Conservation (phyloP, 257 asterid species). For the Solanum chilense region DNA sequence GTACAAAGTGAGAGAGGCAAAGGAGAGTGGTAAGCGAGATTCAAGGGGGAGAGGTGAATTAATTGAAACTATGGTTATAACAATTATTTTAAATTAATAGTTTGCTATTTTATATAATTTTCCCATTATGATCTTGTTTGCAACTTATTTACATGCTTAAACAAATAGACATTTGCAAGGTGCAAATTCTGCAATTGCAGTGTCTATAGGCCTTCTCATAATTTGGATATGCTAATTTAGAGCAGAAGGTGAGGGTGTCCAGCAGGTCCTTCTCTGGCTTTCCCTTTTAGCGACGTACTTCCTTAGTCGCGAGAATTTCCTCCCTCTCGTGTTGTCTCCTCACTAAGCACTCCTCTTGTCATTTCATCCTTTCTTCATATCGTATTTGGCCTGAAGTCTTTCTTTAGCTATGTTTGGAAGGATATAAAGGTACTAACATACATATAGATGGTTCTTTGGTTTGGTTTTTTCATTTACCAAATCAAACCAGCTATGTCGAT, state of each 20-base stretch:
- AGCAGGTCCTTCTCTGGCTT: background rate
- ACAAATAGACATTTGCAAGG: background rate
- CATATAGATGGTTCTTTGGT: background rate
- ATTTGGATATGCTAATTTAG: background rate
- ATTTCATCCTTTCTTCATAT: background rate
- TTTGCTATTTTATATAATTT: too few species aligned
- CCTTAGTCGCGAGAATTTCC: background rate
- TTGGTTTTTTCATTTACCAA: background rate
- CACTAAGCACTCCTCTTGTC: background rate
- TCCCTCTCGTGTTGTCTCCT: background rate
- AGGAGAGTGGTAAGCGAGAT: too few species aligned
- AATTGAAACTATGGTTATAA: too few species aligned
- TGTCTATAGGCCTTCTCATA: background rate
- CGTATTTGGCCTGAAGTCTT: background rate
- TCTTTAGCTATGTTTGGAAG: background rate
- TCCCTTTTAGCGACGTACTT: background rate
- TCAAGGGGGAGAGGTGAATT: too few species aligned
- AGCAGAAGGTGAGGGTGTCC: background rate
- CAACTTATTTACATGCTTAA: background rate
- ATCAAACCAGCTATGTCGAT: background rate
- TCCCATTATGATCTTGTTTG: too few species aligned
- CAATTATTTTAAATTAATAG: too few species aligned
- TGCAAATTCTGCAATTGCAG: background rate
- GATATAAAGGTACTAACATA: too few species aligned
- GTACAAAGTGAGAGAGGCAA: too few species aligned